Evolutionary conservation across 768 basidiomycete species (phyloP), one percentile per base, ranked within the genome.

Genomic region (Lentinula detonsa): DNA sequence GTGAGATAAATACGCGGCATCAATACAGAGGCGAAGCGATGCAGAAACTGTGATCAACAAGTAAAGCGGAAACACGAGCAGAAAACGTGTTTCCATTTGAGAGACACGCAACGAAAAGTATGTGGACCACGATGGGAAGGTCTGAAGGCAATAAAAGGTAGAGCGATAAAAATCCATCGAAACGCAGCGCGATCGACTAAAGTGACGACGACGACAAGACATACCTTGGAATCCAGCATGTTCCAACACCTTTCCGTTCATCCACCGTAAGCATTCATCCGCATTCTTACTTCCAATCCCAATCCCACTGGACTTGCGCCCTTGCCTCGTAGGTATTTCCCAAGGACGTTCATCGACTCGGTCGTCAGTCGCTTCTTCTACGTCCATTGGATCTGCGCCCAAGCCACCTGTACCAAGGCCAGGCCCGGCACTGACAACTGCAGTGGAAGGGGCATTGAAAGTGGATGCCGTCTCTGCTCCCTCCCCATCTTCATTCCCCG

Each of bases 221-320:
- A 60, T 60, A 90, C 94, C 92, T 79, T 97, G 95, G 68, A 97
- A 97, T 2, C 95, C 95, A 52, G 82, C 80, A 76, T 97, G 95
- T 66, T 96, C 93, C 66, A 97, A 68, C 55, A 96, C 79, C 75
- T 91, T 93, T 57, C 76, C 74, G 23, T 82, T 78, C 81, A 85
- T 83, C 91, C 87, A 93, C 65, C 79, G 76, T 67, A 88, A 68
- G 74, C 88, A 95, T 59, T 85, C 80, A 48, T 75, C 72, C 7
- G 87, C 85, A 61, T 79, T 85, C 60, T 77, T 73, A 61, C 80
- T 80, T 1, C 87, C 89, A 31, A 91, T 70, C 60, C 88, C 88
- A 45, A 82, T 65, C 10, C 76, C 78, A 40, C 65, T 65, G 34
- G 65, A 46, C 49, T 64, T 61, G 23, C 53, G 23, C 33, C 60